Base-by-base conservation (phyloP, 768 basidiomycete genomes). In the Lactarius trivialis region DNA sequence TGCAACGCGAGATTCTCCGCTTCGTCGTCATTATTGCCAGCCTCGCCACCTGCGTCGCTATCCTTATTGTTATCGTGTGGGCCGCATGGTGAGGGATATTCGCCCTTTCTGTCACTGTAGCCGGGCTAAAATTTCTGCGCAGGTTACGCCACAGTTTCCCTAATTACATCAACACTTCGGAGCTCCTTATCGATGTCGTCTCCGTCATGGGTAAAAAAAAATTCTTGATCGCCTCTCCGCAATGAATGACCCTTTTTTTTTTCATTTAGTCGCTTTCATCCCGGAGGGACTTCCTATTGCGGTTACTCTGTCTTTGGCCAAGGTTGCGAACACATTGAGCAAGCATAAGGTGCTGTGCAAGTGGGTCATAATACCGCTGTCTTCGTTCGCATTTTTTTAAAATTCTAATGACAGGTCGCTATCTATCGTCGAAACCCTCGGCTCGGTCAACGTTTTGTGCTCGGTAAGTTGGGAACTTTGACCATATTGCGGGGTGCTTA, bases 391-490 rank as follows among this genome's bases (percentile, higher is more conserved):
- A 17, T 6, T 55, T 30, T 24, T 24, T 43, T 4, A 7, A 19
- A 24, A 7, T 2, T 19, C 7, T n/a, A 4, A 45, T 8, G 15
- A 26, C 41, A 67, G 66, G 41, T 81, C 82, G 3, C 73, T 88
- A 26, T 78, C 84, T 28, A 87, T 84, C 7, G 84, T 88, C 33
- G 86, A 88, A 70, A 83, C 83, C 7, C 76, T 88, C 6, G 86
- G 86, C 7, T 77, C 81, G 9, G 84, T 87, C 69, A 81, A 82
- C 58, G 79, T 79, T 30, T 63, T 81, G 8, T 77, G 77, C 63
- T 77, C 77, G 5, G 66, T 67, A 30, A 19, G 43, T 39, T 12
- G 41, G n/a, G 3, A 24, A 28, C 12, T 3, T 26, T 30, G 17
- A 17, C 43, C 43, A 5, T 21, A 24, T 11, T 24, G 14, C 4